Percentiles rank a stretch among this genome's conserved stretches.
Evolutionary conservation across 768 basidiomycete species (phyloP).

Genomic region (Cubamyces lactineus): DNA sequence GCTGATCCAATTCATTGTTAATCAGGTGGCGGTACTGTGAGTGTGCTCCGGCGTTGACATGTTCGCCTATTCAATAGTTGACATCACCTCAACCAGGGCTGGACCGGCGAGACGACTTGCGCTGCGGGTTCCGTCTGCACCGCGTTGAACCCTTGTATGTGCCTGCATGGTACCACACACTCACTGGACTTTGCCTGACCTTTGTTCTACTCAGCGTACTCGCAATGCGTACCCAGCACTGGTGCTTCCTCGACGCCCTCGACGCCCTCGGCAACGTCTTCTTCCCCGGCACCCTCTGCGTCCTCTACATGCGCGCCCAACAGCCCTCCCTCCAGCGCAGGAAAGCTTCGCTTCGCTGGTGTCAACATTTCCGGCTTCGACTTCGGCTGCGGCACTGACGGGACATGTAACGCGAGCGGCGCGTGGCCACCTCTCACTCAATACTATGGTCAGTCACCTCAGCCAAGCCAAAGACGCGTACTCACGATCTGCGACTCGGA

Average conservation of each 20-base stretch:
- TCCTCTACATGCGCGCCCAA: constrained; percentile 11
- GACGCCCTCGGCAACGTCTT: constrained; percentile 7
- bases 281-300: constrained; percentile 14
- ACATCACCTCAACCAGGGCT: constrained; percentile 18
- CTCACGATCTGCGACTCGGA: neutral
- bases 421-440: constrained; percentile 46
- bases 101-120: constrained; percentile 35
- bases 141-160: constrained; percentile 31
- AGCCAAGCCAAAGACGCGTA: neutral
- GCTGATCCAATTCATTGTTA: neutral
- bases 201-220: constrained; percentile 31
- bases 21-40: constrained; percentile 16
- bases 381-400: constrained; percentile 40
- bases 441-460: constrained; percentile 44
- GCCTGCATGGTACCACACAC: too few relatives aligned
- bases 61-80: neutral
- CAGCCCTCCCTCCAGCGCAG: constrained; percentile 20
- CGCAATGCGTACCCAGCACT: constrained; percentile 36
- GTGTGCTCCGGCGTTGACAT: constrained; percentile 5
- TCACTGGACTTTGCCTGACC: neutral
- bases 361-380: constrained; percentile 50
- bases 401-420: constrained; percentile 44
- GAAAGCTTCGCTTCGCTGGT: constrained; percentile 45
- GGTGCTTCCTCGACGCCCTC: constrained; percentile 6
- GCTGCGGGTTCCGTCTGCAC: constrained; percentile 34